A percentile compares a stretch with the other conserved stretches of the same genome.
phyloP scores from a whole-genome alignment of 768 basidiomycete species.

The Dentipellis sp. region DNA sequence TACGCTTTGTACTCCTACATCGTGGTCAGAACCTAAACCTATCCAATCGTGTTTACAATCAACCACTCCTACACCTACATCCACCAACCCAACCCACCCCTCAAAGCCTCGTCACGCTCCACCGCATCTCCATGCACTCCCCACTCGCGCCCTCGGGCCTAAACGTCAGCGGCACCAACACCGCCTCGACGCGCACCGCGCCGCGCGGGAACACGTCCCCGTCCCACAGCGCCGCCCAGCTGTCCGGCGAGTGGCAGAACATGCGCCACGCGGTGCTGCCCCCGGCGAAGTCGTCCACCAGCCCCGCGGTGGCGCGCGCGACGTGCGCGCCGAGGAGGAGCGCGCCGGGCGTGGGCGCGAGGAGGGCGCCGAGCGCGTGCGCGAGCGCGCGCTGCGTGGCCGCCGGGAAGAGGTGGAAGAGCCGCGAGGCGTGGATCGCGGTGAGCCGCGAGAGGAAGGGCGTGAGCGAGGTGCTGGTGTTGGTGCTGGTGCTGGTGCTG shows the following conservation, averaged over 20 bases:
- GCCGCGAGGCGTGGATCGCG: constrained; percentile 36
- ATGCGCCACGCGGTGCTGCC: constrained; percentile 1
- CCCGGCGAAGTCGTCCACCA: neutral
- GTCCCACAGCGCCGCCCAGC: constrained; percentile 30
- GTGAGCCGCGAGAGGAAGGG: constrained; percentile 22
- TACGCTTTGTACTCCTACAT: no score
- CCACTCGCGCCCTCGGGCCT: no score
- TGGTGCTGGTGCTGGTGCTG: no score
- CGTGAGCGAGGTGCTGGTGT: no score
- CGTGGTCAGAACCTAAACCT: no score
- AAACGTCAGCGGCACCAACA: neutral
- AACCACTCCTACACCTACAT: no score
- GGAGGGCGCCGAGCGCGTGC: constrained; percentile 26
- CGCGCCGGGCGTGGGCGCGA: constrained; percentile 35
- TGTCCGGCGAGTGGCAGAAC: constrained; percentile 27
- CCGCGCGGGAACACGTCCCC: constrained; percentile 27
- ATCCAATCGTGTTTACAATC: no score
- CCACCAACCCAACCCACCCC: no score
- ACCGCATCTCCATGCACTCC: no score
- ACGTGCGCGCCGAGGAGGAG: constrained; percentile 36
- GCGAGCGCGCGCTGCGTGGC: constrained; percentile 32
- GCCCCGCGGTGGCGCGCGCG: constrained; percentile 39
- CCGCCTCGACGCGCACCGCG: constrained; percentile 20
- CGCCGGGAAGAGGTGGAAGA: constrained; percentile 38
- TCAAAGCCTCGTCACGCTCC: no score